A percentile compares a stretch with the other conserved stretches of the same genome.
Evolutionary conservation across 345 rosid genomes (phyloP).

Genomic region (Punica granatum): DNA sequence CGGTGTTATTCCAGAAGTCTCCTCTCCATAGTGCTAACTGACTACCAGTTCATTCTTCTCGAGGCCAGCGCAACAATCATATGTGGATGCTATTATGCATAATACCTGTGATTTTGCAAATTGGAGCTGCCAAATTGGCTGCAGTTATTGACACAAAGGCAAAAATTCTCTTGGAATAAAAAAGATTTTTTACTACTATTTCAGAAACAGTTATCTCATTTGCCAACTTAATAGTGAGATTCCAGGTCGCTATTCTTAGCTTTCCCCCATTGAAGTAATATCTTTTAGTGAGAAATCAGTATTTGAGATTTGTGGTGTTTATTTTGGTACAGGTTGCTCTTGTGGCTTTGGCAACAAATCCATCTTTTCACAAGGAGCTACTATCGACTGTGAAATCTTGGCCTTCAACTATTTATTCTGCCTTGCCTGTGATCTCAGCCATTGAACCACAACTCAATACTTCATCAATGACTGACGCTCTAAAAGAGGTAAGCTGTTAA

Average conservation of each 20-base stretch:
- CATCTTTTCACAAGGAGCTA: conserved; percentile 72
- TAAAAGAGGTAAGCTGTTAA: conserved; percentile 62
- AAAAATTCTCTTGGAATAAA: not conserved
- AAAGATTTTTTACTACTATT: not conserved
- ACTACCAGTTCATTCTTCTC: not conserved
- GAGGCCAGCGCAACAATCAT: not conserved
- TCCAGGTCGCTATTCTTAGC: not conserved
- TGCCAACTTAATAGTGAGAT: not conserved
- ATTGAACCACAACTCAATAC: conserved; percentile 95
- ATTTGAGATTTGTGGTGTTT: conserved; percentile 5
- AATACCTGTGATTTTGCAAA: not conserved
- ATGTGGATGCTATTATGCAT: not conserved
- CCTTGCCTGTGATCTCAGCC: conserved; percentile 88
- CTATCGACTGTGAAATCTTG: conserved; percentile 87
- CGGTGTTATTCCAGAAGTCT: not conserved
- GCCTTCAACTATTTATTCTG: conserved; percentile 80
- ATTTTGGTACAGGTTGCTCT: conserved; percentile 68
- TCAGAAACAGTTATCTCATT: not conserved
- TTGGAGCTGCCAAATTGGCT: not conserved
- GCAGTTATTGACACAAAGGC: not conserved
- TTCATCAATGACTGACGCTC: conserved; percentile 90
- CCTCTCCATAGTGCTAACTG: not conserved
- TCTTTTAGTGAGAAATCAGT: not conserved
- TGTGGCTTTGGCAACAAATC: conserved; percentile 94
- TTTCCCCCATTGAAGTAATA: not conserved